Percentiles rank a stretch among this genome's conserved stretches.
These are phyloP conservation scores for Neurospora africana DNA, from an alignment of 495 filamentous ascomycete species.

Conservation along the genomic window DNA sequence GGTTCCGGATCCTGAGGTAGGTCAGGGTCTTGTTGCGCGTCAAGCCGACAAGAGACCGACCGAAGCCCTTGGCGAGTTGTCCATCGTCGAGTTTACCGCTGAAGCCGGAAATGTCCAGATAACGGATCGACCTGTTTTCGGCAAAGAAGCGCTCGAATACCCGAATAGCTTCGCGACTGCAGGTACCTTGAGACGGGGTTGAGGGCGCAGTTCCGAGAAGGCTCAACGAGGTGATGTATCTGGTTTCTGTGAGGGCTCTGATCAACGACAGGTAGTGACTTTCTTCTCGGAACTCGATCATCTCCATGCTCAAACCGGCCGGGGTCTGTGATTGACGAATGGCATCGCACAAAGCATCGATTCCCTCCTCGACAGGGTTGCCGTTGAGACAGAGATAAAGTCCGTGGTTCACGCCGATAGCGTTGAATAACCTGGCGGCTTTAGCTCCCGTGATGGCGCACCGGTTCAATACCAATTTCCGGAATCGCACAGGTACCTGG, in stretches of 20 bases:
- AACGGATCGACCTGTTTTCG: slow-evolving; percentile 63
- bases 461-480: slow-evolving; percentile 62
- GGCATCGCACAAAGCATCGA: slow-evolving; percentile 54
- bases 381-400: slow-evolving; percentile 71
- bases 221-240: slow-evolving; percentile 66
- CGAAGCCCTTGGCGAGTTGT: slow-evolving; percentile 72
- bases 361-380: slow-evolving; percentile 70
- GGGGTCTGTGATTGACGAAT: slow-evolving; percentile 57
- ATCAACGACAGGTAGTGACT: slow-evolving; percentile 64
- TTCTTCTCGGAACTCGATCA: slow-evolving; percentile 76
- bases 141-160: slow-evolving; percentile 68
- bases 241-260: slow-evolving; percentile 60
- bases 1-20: slow-evolving; percentile 62
- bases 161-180: slow-evolving; percentile 58
- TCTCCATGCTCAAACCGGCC: slow-evolving; percentile 63
- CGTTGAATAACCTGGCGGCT: slow-evolving; percentile 66
- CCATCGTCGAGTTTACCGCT: slow-evolving; percentile 79
- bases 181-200: slow-evolving; percentile 47
- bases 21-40: slow-evolving; percentile 64
- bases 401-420: slow-evolving; percentile 55
- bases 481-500: slow-evolving; percentile 53
- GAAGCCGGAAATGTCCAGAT: slow-evolving; percentile 81
- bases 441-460: slow-evolving; percentile 70
- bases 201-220: slow-evolving; percentile 72
- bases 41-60: slow-evolving; percentile 64